Evolutionary conservation across 2,329 filamentous ascomycete species (phyloP).

Genomic region (Pleomassaria siparia): DNA sequence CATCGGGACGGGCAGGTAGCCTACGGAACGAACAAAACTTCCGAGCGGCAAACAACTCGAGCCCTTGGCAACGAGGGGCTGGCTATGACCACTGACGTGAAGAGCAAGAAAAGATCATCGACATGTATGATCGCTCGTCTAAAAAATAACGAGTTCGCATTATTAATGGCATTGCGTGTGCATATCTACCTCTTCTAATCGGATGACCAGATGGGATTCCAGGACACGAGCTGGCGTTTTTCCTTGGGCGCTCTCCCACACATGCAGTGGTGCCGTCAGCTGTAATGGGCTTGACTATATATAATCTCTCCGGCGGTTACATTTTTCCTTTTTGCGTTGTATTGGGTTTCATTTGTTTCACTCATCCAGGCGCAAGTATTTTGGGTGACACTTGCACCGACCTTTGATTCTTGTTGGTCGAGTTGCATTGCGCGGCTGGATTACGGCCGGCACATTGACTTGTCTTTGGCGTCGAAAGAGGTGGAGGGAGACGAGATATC

Average conservation of each 20-base stretch:
- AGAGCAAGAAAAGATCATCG: slow-evolving; percentile 40
- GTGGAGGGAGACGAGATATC: background rate
- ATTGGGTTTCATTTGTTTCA: slow-evolving; percentile 5
- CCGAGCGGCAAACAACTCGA: slow-evolving; percentile 56
- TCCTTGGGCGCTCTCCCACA: background rate
- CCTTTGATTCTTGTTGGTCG: background rate
- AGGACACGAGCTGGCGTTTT: background rate
- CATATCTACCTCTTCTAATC: slow-evolving; percentile 14
- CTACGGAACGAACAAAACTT: slow-evolving; percentile 35
- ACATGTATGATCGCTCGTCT: slow-evolving; percentile 33
- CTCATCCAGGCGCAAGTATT: background rate
- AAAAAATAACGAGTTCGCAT: slow-evolving; percentile 16
- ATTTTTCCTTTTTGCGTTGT: slow-evolving; percentile 2
- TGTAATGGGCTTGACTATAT: slow-evolving; percentile 7
- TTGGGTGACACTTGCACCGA: slow-evolving; percentile 1
- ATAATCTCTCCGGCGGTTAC: slow-evolving; percentile 3
- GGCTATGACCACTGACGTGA: slow-evolving; percentile 61
- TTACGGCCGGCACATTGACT: slow-evolving; percentile 4
- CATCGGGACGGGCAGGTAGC: slow-evolving; percentile 34
- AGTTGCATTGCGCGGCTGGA: slow-evolving; percentile 9
- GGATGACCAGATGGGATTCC: slow-evolving; percentile 8
- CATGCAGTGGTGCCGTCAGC: background rate
- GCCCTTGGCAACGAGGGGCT: slow-evolving; percentile 66
- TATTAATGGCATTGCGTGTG: slow-evolving; percentile 8
- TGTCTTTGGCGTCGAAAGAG: background rate